Evolutionary conservation across 2,329 filamentous ascomycete species (phyloP).

Genomic region (Pseudocercospora musae): DNA sequence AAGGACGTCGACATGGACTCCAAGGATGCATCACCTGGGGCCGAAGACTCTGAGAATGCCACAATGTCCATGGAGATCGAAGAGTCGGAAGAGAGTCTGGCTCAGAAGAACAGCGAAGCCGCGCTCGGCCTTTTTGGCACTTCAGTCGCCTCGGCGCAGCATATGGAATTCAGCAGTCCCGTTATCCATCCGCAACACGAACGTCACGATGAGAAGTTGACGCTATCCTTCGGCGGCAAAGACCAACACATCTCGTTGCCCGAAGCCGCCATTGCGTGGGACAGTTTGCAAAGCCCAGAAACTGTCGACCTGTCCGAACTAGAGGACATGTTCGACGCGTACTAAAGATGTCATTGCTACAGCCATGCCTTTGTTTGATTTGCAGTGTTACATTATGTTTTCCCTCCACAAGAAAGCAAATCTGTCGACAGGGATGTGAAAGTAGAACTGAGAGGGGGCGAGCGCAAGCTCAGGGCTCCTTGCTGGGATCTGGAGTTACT

Average conservation of each 20-base stretch:
- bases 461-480: conserved; percentile 1
- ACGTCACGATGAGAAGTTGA: conserved; percentile 20
- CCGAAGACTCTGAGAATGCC: conserved; percentile 34
- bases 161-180: conserved; percentile 47
- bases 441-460: not conserved
- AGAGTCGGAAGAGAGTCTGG: conserved; percentile 47
- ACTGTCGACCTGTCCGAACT: conserved; percentile 90
- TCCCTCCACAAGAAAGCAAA: not conserved
- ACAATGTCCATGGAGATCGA: conserved; percentile 37
- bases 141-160: conserved; percentile 42
- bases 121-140: conserved; percentile 50
- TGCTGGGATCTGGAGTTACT: not conserved
- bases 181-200: conserved; percentile 40
- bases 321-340: conserved; percentile 73
- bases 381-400: not conserved
- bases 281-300: conserved; percentile 66
- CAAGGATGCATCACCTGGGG: conserved; percentile 25
- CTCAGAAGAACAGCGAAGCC: conserved; percentile 50
- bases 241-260: conserved; percentile 22
- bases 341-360: conserved; percentile 20
- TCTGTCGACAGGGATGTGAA: conserved; percentile 3
- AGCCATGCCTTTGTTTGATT: not conserved
- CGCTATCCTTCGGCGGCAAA: conserved; percentile 15
- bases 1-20: conserved; percentile 38
- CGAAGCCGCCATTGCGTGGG: conserved; percentile 36